phyloP scores from a whole-genome alignment of 1,284 basidiomycete genomes.

The Austroboletus rostrupii region DNA sequence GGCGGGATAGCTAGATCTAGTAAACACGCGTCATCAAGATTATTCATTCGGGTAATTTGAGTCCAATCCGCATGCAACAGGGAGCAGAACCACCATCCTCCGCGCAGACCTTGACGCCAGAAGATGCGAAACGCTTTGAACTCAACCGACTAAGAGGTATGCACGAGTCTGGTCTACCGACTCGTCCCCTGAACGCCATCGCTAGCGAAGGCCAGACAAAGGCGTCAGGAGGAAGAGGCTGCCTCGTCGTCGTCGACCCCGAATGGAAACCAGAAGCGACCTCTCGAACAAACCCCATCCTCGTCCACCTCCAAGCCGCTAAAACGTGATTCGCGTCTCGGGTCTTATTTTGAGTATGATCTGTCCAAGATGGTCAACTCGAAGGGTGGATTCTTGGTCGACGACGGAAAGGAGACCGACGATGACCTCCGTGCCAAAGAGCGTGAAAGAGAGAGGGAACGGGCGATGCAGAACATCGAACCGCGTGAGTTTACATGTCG shows the following conservation, averaged over 20 bases:
- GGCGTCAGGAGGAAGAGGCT: slow-evolving; percentile 50
- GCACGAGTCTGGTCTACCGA: slow-evolving; percentile 1
- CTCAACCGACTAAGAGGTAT: slow-evolving; percentile 52
- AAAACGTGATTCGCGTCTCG: slow-evolving; percentile 67
- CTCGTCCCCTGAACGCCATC: slow-evolving; percentile 13
- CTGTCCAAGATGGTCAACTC: slow-evolving; percentile 95
- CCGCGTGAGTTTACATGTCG: slow-evolving; percentile 52
- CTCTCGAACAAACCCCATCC: slow-evolving; percentile 44
- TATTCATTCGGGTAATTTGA: not conserved
- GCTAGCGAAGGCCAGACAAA: slow-evolving; percentile 54
- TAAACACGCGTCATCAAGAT: slow-evolving; percentile 23
- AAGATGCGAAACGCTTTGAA: slow-evolving; percentile 37
- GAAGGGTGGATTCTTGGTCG: slow-evolving; percentile 88
- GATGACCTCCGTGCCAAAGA: slow-evolving; percentile 67
- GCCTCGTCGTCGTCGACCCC: slow-evolving; percentile 43
- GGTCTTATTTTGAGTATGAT: slow-evolving; percentile 94
- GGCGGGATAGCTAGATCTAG: not conserved
- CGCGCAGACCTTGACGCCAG: slow-evolving; percentile 25
- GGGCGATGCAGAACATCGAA: slow-evolving; percentile 64
- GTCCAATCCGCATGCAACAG: slow-evolving; percentile 10
- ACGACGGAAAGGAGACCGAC: slow-evolving; percentile 75
- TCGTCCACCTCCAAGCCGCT: slow-evolving; percentile 64
- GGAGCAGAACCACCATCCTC: slow-evolving; percentile 1
- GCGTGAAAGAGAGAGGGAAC: slow-evolving; percentile 70
- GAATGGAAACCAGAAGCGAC: slow-evolving; percentile 60